phyloP scores from a whole-genome alignment of 129 eudicot species.

The Daucus carota region DNA sequence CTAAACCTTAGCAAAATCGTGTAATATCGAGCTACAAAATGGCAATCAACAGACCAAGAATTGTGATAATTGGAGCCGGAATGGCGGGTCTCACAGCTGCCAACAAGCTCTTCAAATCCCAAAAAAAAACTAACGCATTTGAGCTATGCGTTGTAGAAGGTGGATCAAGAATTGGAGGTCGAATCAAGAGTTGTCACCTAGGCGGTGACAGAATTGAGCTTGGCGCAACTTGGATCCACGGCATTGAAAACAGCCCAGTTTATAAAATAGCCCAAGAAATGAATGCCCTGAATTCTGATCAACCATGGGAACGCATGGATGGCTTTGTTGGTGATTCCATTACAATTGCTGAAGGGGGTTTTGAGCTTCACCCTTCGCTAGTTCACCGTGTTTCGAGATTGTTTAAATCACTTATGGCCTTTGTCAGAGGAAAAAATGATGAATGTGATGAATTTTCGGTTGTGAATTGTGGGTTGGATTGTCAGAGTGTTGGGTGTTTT shows the following conservation, averaged over 20 bases:
- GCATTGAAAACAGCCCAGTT: constrained; percentile 79
- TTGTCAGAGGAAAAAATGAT: constrained; percentile 37
- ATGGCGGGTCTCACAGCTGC: constrained; percentile 91
- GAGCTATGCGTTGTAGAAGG: constrained; percentile 78
- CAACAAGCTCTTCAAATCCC: constrained; percentile 53
- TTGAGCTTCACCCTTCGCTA: constrained; percentile 30
- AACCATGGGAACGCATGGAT: constrained; percentile 96
- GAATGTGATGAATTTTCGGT: constrained; percentile 7
- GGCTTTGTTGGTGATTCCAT: constrained; percentile 39
- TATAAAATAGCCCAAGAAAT: constrained; percentile 57
- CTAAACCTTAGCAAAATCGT: no score
- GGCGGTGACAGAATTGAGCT: constrained; percentile 77
- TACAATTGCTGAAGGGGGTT: constrained; percentile 65
- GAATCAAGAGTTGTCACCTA: constrained; percentile 65
- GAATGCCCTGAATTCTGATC: constrained; percentile 40
- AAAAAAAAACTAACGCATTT: constrained; percentile 30
- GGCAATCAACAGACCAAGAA: constrained; percentile 60
- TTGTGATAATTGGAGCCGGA: constrained; percentile 91
- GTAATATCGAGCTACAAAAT: constrained; percentile 12
- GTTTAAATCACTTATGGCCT: constrained; percentile 45
- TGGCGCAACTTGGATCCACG: constrained; percentile 99
- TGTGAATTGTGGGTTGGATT: constrained; percentile 10
- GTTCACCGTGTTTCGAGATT: constrained; percentile 49
- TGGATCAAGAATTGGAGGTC: constrained; percentile 76
- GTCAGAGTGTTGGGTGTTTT: constrained; percentile 50